Base-by-base conservation (phyloP, 257 asterid species). In the Scutellaria barbata region DNA sequence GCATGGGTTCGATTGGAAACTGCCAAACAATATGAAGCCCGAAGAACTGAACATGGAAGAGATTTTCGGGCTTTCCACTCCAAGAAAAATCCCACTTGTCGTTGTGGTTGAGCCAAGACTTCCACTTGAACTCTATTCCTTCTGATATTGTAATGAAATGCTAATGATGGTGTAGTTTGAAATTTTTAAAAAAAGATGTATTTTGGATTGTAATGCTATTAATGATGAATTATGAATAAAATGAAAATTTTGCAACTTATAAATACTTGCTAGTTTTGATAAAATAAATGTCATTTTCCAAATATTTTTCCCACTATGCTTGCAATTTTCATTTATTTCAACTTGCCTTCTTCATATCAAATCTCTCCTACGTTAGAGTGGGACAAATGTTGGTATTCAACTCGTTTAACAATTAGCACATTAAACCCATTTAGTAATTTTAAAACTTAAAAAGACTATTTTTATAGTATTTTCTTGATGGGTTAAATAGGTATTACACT, bases 31-130 rank as follows among this genome's bases (percentile, higher is more conserved):
- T 1, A 75, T 84, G 79, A 53, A 16, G 56, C 78, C 73, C 5
- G 14, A 76, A 25, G 85, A 84, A 5, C 56, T 88, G 33, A 78
- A 83, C 53, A 88, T 88, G 95, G 89, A 78, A 18, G 95, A 88
- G 41, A 69, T 80, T 10, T 85, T 81, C 7, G 95, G 95, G 64
- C 84, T 85, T 40, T 81, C 88, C 0, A 77, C 84, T 55, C 87
- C 90, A 0, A 82, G 72, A 55, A 85, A 82, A 69, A 12, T 82
- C 39, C 87, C 87, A 35, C 85, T 85, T 25, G 10, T 52, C 10
- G 58, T 40, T 33, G 59, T 82, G 47, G 80, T 48, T 8, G 83
- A 76, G 47, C 83, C 85, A 0, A 82, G 87, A 57, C 84, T 85
- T 40, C 82, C 90, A 18, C 72, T 43, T 17, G 57, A 71, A 17